Evolutionary conservation across 495 filamentous ascomycete species (phyloP).

Genomic region (Peziza echinospora): DNA sequence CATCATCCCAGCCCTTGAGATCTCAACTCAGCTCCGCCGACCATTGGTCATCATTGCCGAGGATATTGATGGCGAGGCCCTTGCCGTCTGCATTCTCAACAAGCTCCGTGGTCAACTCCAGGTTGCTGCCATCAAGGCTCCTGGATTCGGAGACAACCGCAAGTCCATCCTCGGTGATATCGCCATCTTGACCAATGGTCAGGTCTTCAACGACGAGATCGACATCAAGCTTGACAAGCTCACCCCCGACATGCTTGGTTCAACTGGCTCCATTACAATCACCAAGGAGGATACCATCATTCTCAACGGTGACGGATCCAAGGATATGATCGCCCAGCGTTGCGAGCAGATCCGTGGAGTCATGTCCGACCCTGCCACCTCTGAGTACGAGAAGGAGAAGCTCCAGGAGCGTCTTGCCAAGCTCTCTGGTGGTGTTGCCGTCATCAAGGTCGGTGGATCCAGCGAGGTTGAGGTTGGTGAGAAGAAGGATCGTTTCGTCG

Average conservation of each 20-base stretch:
- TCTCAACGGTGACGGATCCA: slow-evolving; percentile 89
- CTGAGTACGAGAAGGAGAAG: slow-evolving; percentile 99
- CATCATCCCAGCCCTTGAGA: slow-evolving; percentile 92
- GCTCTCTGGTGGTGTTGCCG: slow-evolving; percentile 95
- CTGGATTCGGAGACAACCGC: slow-evolving; percentile 98
- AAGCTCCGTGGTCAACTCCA: slow-evolving; percentile 98
- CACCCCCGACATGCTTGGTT: slow-evolving; percentile 85
- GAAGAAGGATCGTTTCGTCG: slow-evolving; percentile 99
- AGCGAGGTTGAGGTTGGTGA: slow-evolving; percentile 97
- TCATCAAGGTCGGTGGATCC: slow-evolving; percentile 94
- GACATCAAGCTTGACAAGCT: slow-evolving; percentile 98
- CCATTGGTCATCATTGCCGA: slow-evolving; percentile 96
- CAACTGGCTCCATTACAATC: slow-evolving; percentile 94
- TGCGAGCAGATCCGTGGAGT: slow-evolving; percentile 98
- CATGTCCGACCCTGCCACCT: slow-evolving; percentile 78
- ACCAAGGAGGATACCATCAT: slow-evolving; percentile 99
- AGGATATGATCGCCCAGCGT: slow-evolving; percentile 80
- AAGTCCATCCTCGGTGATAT: slow-evolving; percentile 97
- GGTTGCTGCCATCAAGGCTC: slow-evolving; percentile 95
- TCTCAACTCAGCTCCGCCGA: slow-evolving; percentile 82
- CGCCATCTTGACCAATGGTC: slow-evolving; percentile 84
- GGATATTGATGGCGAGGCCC: slow-evolving; percentile 95
- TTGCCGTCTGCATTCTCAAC: slow-evolving; percentile 97
- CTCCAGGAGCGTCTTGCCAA: slow-evolving; percentile 98
- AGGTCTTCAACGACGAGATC: slow-evolving; percentile 93